Evolutionary conservation across 2,329 filamentous ascomycete species (phyloP).

Genomic region (Penicillium corylophilum): DNA sequence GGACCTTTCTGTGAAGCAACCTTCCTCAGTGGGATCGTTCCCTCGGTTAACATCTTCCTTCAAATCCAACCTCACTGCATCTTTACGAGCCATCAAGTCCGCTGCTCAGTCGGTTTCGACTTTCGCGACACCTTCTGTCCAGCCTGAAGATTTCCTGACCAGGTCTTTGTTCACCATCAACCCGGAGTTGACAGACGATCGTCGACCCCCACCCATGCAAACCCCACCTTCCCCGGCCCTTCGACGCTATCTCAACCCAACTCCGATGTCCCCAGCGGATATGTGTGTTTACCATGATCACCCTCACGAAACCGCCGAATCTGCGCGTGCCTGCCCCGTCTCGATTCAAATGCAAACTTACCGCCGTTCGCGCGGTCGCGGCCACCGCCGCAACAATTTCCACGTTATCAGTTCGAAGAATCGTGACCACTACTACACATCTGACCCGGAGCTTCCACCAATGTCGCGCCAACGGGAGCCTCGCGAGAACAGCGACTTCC

Average conservation of each 20-base stretch:
- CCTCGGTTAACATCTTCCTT: conserved; percentile 52
- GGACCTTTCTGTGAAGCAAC: conserved; percentile 15
- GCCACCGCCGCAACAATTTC: conserved; percentile 29
- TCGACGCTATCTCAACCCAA: conserved; percentile 61
- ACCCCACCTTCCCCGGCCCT: conserved; percentile 57
- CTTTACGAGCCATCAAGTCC: conserved; percentile 60
- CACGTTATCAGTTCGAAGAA: conserved; percentile 46
- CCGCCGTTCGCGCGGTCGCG: conserved; percentile 36
- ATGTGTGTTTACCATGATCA: conserved; percentile 46
- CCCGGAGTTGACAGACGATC: conserved; percentile 60
- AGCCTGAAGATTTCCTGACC: conserved; percentile 60
- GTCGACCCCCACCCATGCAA: conserved; percentile 56
- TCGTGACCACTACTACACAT: conserved; percentile 36
- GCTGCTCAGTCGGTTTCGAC: conserved; percentile 62
- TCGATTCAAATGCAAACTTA: conserved; percentile 66
- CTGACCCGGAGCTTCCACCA: conserved; percentile 39
- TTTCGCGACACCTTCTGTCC: conserved; percentile 53
- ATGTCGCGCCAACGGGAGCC: conserved; percentile 59
- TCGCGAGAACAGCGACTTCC: conserved; percentile 63
- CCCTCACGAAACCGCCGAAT: conserved; percentile 33
- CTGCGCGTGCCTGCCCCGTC: conserved; percentile 43
- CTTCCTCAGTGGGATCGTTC: conserved; percentile 33
- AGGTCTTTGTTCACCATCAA: conserved; percentile 57
- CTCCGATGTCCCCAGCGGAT: conserved; percentile 47
- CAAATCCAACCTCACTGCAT: conserved; percentile 64